These are phyloP conservation scores for Nakazawaea peltata DNA, from an alignment of 805 yeast genomes.

Conservation along the genomic window DNA sequence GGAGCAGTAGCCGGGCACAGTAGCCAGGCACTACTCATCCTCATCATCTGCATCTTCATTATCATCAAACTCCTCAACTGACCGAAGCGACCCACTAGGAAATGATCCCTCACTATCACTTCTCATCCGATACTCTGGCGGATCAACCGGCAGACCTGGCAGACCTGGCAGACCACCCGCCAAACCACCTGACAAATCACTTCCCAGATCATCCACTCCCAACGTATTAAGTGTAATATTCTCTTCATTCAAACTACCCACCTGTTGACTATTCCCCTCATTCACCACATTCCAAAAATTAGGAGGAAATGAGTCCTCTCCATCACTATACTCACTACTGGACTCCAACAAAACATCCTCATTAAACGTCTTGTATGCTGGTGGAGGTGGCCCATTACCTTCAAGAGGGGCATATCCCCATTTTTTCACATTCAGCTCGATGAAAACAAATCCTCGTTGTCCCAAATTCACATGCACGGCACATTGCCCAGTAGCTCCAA, in stretches of 20 bases:
- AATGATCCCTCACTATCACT: no score
- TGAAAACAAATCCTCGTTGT: constrained; percentile 79
- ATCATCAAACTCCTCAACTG: neutral
- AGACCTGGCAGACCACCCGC: no score
- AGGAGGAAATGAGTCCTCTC: constrained; percentile 54
- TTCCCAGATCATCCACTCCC: no score
- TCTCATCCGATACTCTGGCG: no score
- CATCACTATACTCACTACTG: constrained; percentile 39
- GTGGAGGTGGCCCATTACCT: constrained; percentile 89
- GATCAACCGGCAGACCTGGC: no score
- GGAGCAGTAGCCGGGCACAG: no score
- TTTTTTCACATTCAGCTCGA: constrained; percentile 88
- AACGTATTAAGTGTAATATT: constrained; percentile 33
- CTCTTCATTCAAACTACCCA: constrained; percentile 29
- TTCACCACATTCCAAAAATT: constrained; percentile 37
- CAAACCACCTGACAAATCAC: no score
- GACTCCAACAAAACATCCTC: constrained; percentile 73
- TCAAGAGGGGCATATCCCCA: constrained; percentile 94
- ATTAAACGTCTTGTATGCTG: constrained; percentile 76
- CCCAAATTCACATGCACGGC: constrained; percentile 86
- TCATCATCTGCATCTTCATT: constrained; percentile 3
- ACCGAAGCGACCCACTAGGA: no score
- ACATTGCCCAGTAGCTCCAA: constrained; percentile 81
- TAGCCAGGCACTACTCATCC: no score
- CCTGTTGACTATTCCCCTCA: constrained; percentile 24